These are phyloP conservation scores for Thamnidium elegans DNA, from an alignment of 192 early-diverging fungal species.

Conservation along the genomic window DNA sequence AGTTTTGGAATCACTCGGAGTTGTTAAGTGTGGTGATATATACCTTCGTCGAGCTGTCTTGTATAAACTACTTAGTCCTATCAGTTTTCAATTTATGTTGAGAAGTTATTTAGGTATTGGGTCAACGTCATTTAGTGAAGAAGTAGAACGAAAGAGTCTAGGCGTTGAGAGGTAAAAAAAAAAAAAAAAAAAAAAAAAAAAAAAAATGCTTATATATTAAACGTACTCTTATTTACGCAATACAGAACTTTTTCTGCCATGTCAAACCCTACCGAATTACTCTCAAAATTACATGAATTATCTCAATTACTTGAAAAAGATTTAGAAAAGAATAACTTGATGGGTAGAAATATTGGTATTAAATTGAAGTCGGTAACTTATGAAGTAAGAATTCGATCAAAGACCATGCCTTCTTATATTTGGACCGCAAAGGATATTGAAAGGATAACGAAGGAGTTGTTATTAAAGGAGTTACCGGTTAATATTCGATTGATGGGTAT, in stretches of 20 bases:
- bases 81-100: slow-evolving; percentile 47
- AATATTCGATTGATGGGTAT: slow-evolving; percentile 51
- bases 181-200: background rate
- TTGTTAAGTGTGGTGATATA: slow-evolving; percentile 52
- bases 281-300: slow-evolving; percentile 45
- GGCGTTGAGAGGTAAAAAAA: slow-evolving; percentile 44
- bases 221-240: no score
- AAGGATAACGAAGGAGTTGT: slow-evolving; percentile 34
- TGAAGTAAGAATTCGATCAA: slow-evolving; percentile 40
- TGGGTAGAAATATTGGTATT: slow-evolving; percentile 40
- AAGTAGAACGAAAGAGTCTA: slow-evolving; percentile 47
- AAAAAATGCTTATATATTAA: no score
- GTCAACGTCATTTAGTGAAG: slow-evolving; percentile 33
- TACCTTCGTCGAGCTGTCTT: slow-evolving; percentile 38
- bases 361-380: slow-evolving; percentile 48
- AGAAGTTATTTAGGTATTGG: slow-evolving; percentile 48
- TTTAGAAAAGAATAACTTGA: slow-evolving; percentile 32
- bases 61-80: slow-evolving; percentile 42
- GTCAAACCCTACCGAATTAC: slow-evolving; percentile 30
- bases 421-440: slow-evolving; percentile 32
- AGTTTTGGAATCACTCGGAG: slow-evolving; percentile 48
- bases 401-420: slow-evolving; percentile 35
- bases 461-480: slow-evolving; percentile 46
- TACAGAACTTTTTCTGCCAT: slow-evolving; percentile 47
- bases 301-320: slow-evolving; percentile 41